Evolutionary conservation across 2,329 filamentous ascomycete species (phyloP), one percentile per base, ranked within the genome.

Genomic region (Calonectria crousiana): DNA sequence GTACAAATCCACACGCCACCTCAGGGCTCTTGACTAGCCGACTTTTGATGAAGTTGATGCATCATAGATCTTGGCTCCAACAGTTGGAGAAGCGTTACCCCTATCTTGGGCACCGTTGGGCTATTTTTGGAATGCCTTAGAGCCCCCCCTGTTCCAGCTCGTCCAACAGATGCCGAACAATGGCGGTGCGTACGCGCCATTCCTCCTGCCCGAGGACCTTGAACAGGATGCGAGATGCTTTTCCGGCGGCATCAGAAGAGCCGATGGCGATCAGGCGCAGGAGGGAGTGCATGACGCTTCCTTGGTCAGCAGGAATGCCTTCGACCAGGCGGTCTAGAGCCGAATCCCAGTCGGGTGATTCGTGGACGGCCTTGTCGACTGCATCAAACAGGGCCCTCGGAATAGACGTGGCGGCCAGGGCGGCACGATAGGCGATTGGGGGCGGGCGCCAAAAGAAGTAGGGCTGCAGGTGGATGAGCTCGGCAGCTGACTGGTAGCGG

Each of bases 401-500:
- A 13, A 76, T 56, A 49, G 74, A 49, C 18, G 74, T 66, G 14
- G 70, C 26, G 58, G 77, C 75, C 8, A 84, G 75, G 16, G 82
- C 80, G 5, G 72, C 67, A 10, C 72, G 74, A 78, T 86, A 85
- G 28, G 81, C 62, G 9, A 52, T 38, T n/a, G 71, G 62, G 1
- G 84, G 84, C 26, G 85, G 81, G 4, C 83, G 81, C 84, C 84
- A 87, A 74, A 86, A 82, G 53, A 86, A 82, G 70, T 85, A 85
- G 1, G 85, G 84, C 36, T 85, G 82, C 11, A 81, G 76, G 13
- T 69, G 77, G 41, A 84, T 77, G 53, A 83, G 78, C 26, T 80
- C 81, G 9, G 78, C 52, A 16, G 68, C 75, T 32, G 73, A 74
- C 8, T 52, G 60, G 69, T 82, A 81, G 11, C 80, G 77, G 16